Evolutionary conservation across 352 stramenopile species (phyloP), one percentile per base, ranked within the genome.

Genomic region (Globisporangium takayamanum): DNA sequence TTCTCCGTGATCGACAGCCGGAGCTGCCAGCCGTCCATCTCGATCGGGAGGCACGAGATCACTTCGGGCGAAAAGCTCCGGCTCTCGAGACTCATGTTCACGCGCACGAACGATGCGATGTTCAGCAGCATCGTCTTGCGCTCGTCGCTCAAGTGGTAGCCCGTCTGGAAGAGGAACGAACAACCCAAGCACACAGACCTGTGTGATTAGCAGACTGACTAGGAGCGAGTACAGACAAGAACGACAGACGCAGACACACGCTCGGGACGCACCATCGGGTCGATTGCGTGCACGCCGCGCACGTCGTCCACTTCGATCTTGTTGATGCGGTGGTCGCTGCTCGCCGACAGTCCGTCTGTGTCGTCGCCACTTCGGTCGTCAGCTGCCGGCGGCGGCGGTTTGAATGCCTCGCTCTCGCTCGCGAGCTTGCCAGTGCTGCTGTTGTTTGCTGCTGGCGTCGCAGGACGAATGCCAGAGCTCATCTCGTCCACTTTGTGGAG

Each of bases 1-100:
- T 90, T 90, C 66, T 90, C 81, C 7, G 84, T 94, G 62, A 94
- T 94, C 37, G 81, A 79, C 14, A 94, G 68, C 33, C 84, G 84
- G 26, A 94, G 70, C 56, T 89, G 80, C 84, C 84, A 94, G 49
- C 84, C 84, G 59, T 94, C 84, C 81, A 94, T 89, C 60, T 94
- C 80, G 42, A 94, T 94, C 0, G 84, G 84, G 18, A 94, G 71
- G 59, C 80, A 94, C 65, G 80, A 91, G 59, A 94, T 94, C 47
- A 90, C 82, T 59, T 94, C 84, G 8, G 84, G 84, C 10, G 68
- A 80, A 62, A 92, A 94, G 62, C 80, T 91, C 53, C 79, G 79
- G 67, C 80, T 91, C 62, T 94, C 84, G 30, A 92, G 67, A 39
- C 72, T 89, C 50, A 94, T 86, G 68, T 91, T 94, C 44, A 88